Conservation (phyloP, 2,329 filamentous ascomycete genomes). For the Endocalyx cinctus region DNA sequence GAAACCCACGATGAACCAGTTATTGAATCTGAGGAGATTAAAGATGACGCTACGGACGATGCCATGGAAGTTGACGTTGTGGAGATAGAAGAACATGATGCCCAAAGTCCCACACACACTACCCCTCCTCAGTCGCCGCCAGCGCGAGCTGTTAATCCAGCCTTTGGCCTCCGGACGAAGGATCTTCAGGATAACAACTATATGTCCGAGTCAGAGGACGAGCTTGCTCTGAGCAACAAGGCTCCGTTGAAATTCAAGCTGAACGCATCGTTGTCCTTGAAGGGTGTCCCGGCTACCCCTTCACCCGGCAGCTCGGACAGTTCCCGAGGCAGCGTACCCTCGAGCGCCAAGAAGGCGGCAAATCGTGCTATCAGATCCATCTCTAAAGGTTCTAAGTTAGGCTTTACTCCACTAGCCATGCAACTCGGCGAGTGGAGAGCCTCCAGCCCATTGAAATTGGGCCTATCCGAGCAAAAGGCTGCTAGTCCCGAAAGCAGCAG, state of each 20-base stretch:
- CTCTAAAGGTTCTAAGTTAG: slow-evolving; percentile 33
- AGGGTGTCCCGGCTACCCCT: slow-evolving; percentile 37
- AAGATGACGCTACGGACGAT: slow-evolving; percentile 10
- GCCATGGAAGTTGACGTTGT: slow-evolving; percentile 25
- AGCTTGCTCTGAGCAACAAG: slow-evolving; percentile 33
- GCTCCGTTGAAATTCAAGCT: slow-evolving; percentile 20
- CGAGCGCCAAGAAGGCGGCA: slow-evolving; percentile 23
- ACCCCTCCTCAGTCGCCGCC: slow-evolving; percentile 26
- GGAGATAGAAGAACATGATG: slow-evolving; percentile 14
- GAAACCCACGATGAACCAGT: slow-evolving; percentile 3
- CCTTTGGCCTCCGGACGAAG: slow-evolving; percentile 44
- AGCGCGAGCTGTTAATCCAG: slow-evolving; percentile 17
- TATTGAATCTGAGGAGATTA: slow-evolving; percentile 4
- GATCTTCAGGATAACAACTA: slow-evolving; percentile 40
- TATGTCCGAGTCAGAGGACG: slow-evolving; percentile 51
- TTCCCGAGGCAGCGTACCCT: slow-evolving; percentile 16
- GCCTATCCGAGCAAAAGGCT: slow-evolving; percentile 19
- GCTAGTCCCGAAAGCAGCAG: slow-evolving; percentile 9
- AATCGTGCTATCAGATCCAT: slow-evolving; percentile 25
- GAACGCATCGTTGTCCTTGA: slow-evolving; percentile 21
- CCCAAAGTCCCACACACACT: slow-evolving; percentile 12
- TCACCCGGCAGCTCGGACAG: slow-evolving; percentile 26
- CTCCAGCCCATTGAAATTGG: slow-evolving; percentile 46
- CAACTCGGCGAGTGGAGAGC: slow-evolving; percentile 61
- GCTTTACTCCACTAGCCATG: slow-evolving; percentile 60